Evolutionary conservation across 129 eudicot species (phyloP), one percentile per base, ranked within the genome.

Genomic region (Pittosporum tobira): DNA sequence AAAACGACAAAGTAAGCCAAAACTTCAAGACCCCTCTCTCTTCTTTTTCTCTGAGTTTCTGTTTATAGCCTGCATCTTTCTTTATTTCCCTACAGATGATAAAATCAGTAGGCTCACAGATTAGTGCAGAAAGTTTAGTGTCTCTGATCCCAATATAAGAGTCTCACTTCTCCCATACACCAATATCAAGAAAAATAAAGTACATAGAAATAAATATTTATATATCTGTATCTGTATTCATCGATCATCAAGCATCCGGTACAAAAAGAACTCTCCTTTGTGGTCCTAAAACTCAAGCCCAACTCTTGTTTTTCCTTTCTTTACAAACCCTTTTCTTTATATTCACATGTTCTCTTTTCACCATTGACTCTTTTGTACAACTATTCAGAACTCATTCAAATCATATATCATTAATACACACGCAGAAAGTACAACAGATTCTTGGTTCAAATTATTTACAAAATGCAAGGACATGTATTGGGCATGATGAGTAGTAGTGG

Each of bases 391-490:
- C 24, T 44, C 66, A 61, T 58, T 42, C 46, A 40, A 10, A 2
- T 6, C 14, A 20, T 49, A 34, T 6, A 8, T 6, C 40, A 34
- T 34, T 6, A 16, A 21, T 49, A 8, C 23, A 23, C 2, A 49
- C 0, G 9, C 11, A 21, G 15, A 19, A 56, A 19, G 10, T 13
- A 25, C 5, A 1, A 19, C 1, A 7, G 5, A 15, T 24, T 45
- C 37, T 52, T 24, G 20, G 18, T 2, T 20, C 27, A 14, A 6
- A 30, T 6, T 12, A 13, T 23, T 31, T 27, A 48, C 28, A 49
- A 47, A 54, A 81, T 84, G 96, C 91, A 88, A 78, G 85, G 84
- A 42, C 94, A 81, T 52, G 87, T 84, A 1, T 48, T 71, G 26
- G 84, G 81, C 57, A 71, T 76, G 94, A 76, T 74, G 76, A 73